A percentile compares a stretch with the other conserved stretches of the same genome.
phyloP scores from a whole-genome alignment of 306 rosid genomes.

The Lithocarpus polystachyus region DNA sequence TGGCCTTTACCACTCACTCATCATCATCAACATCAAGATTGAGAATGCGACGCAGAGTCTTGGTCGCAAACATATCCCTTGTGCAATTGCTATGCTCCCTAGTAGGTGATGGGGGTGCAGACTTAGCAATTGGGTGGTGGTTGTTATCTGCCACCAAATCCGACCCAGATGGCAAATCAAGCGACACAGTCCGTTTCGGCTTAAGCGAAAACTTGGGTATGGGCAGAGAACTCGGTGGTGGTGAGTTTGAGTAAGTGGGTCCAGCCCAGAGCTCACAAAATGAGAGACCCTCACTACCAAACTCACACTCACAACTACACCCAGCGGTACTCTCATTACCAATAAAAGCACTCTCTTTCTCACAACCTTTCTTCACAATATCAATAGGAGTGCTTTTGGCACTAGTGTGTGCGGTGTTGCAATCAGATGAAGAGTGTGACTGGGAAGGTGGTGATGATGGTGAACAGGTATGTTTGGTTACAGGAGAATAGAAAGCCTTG shows the following conservation, averaged over 20 bases:
- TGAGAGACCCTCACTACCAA: conserved; percentile 29
- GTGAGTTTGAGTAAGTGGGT: conserved; percentile 90
- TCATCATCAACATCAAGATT: conserved; percentile 51
- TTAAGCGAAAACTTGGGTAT: conserved; percentile 72
- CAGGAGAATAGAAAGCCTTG: conserved; percentile 35
- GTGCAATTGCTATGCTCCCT: conserved; percentile 38
- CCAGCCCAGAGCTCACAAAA: conserved; percentile 94
- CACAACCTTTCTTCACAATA: conserved; percentile 28
- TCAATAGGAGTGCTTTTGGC: conserved; percentile 56
- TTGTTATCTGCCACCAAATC: conserved; percentile 37
- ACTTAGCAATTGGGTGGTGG: conserved; percentile 49
- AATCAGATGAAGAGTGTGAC: conserved; percentile 25
- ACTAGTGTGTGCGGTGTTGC: conserved; percentile 13
- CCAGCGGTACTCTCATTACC: conserved; percentile 9
- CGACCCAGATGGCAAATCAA: conserved; percentile 45
- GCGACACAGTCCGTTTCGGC: conserved; percentile 68
- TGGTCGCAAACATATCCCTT: conserved; percentile 52
- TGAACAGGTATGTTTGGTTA: conserved; percentile 25
- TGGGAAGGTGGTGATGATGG: conserved; percentile 37
- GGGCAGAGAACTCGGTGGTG: conserved; percentile 89
- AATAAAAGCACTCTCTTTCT: conserved; percentile 28
- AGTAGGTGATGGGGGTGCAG: conserved; percentile 59
- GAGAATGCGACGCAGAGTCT: conserved; percentile 67
- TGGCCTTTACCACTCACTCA: conserved; percentile 36
- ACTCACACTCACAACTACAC: too few species aligned